Base-by-base conservation (phyloP, 2,329 filamentous ascomycete genomes). In the Chaetomiaceae sp. region DNA sequence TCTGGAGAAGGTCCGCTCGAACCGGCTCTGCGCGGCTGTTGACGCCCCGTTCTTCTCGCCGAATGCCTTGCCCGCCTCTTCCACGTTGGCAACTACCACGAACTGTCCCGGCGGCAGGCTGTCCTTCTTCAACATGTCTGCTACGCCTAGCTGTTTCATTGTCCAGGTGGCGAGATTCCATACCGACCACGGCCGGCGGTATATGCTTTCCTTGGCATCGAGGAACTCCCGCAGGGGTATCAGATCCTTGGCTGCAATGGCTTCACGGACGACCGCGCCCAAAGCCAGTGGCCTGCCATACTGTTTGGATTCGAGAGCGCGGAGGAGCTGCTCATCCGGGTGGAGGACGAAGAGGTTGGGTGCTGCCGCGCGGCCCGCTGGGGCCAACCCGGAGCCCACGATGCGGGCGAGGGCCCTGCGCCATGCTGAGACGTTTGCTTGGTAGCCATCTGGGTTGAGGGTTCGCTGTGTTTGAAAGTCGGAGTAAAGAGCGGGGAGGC, bases 241-340 rank as follows among this genome's bases (percentile, higher is more conserved):
- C 68, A 96, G 80, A 40, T 86, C 83, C 42, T 78, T 82, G 38
- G 77, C 81, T 47, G 78, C 74, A 1, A 94, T 72, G 0, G 88
- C 87, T 62, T 97, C 92, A 27, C 73, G 71, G 44, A 97, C 75
- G 5, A 91, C 94, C 3, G 85, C 82, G 1, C 87, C 87, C 1
- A 99, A 74, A 3, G 88, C 89, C 9, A 92, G 77, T 1, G 94
- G 94, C 41, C 85, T 80, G 2, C 94, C 94, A 69, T 83, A 91
- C 62, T 92, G 84, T 40, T 84, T 83, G 44, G 79, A 87, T 60
- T 91, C 85, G 48, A 99, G 74, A 32, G 84, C 82, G 21, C 81
- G 78, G 20, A 87, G 73, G 1, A 99, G 77, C 27, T 81, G 75
- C 32, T 87, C 81, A 61, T 81, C 77, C 33, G 81, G 69, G 7